phyloP scores from a whole-genome alignment of 2,329 filamentous ascomycete species.

The Fusarium penzigii region DNA sequence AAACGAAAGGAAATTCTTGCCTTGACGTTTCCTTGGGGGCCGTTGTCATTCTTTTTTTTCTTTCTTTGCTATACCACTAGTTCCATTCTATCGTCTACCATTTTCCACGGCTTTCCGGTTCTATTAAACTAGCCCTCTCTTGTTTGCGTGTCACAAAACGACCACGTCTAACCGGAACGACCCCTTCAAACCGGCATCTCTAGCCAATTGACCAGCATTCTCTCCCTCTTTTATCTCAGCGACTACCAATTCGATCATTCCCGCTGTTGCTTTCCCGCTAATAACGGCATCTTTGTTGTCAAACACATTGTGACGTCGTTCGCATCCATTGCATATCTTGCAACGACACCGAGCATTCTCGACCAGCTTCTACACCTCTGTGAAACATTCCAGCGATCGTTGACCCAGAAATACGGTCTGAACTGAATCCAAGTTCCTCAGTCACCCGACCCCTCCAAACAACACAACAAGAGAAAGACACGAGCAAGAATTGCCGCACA shows the following conservation, averaged over 20 bases:
- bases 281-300: background rate
- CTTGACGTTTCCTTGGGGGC: too few species aligned
- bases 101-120: background rate
- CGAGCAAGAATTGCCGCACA: constrained; percentile 4
- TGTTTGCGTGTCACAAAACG: constrained; percentile 19
- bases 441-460: constrained; percentile 6
- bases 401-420: constrained; percentile 21
- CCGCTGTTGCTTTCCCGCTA: too few species aligned
- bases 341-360: constrained; percentile 2
- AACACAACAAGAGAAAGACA: background rate
- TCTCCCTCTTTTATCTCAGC: constrained; percentile 10
- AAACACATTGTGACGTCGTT: constrained; percentile 9
- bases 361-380: constrained; percentile 14
- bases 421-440: constrained; percentile 10
- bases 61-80: too few species aligned
- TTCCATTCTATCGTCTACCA: too few species aligned
- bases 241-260: background rate
- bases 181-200: constrained; percentile 4
- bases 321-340: constrained; percentile 7
- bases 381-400: constrained; percentile 23
- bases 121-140: background rate
- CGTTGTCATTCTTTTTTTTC: too few species aligned
- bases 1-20: too few species aligned
- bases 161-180: constrained; percentile 18
- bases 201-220: constrained; percentile 17